Conservation (phyloP, 257 asterid genomes). For the Rubia yunnanensis region DNA sequence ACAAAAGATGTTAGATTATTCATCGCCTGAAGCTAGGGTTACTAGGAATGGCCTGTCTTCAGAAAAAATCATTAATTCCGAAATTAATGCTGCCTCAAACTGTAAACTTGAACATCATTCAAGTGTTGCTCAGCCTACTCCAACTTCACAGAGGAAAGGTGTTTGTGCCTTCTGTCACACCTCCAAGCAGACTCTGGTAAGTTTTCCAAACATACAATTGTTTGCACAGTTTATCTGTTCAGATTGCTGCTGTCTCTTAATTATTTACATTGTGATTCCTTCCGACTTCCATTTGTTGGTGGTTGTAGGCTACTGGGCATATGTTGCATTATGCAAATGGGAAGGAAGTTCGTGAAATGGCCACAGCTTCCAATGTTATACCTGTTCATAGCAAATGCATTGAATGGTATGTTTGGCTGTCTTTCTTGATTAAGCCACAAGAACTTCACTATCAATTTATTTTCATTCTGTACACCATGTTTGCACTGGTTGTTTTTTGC, state of each 20-base stretch:
- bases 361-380: constrained; percentile 33
- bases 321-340: constrained; percentile 67
- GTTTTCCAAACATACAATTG: constrained; percentile 11
- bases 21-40: constrained; percentile 21
- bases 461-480: neutral
- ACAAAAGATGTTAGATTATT: constrained; percentile 53
- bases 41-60: constrained; percentile 18
- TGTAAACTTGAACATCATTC: constrained; percentile 23
- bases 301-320: constrained; percentile 56
- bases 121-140: constrained; percentile 22
- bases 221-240: neutral
- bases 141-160: constrained; percentile 23
- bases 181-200: constrained; percentile 59
- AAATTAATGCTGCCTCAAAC: constrained; percentile 23
- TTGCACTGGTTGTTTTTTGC: neutral
- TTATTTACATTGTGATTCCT: neutral
- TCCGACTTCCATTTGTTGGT: constrained; percentile 1
- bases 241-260: neutral
- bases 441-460: neutral
- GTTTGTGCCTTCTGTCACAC: constrained; percentile 78
- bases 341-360: constrained; percentile 43
- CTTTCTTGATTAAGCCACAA: neutral
- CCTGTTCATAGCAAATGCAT: constrained; percentile 72
- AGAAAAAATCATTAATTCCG: constrained; percentile 15
- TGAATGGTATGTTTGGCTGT: constrained; percentile 52